phyloP scores from a whole-genome alignment of 2,329 filamentous ascomycete species.

The Fusarium pseudograminearum region DNA sequence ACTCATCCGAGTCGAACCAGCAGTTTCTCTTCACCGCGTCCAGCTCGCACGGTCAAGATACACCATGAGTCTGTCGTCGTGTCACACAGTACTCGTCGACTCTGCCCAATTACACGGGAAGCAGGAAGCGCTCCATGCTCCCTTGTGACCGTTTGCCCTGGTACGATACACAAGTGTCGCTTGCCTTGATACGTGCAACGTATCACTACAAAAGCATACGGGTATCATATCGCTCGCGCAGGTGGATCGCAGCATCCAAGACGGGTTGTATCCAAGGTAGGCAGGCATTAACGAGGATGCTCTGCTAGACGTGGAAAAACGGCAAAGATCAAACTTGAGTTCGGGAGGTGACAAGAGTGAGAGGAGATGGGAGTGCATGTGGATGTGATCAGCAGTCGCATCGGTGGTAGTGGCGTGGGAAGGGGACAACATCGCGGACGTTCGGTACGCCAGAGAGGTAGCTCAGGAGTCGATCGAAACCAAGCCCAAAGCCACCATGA shows the following conservation, averaged over 20 bases:
- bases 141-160: conserved; percentile 25
- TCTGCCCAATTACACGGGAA: conserved; percentile 25
- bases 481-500: conserved; percentile 90
- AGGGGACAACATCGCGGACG: conserved; percentile 86
- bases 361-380: background rate
- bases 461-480: conserved; percentile 87
- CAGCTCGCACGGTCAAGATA: background rate
- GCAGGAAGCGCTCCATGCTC: conserved; percentile 6
- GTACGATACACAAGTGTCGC: conserved; percentile 36
- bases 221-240: conserved; percentile 40
- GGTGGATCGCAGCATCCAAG: conserved; percentile 6
- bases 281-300: conserved; percentile 47
- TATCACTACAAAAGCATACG: conserved; percentile 41
- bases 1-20: conserved; percentile 23
- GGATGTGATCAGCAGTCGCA: conserved; percentile 64
- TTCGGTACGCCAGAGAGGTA: conserved; percentile 86
- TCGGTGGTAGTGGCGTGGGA: conserved; percentile 79
- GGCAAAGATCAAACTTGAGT: conserved; percentile 1
- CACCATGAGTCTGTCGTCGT: conserved; percentile 9
- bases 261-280: conserved; percentile 44
- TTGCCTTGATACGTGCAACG: conserved; percentile 43
- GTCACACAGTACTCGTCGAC: conserved; percentile 25
- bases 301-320: conserved; percentile 11
- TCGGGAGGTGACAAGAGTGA: background rate
- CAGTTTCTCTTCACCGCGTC: conserved; percentile 38